These are phyloP conservation scores for Phyllosticta citribraziliensis DNA, from an alignment of 2,329 filamentous ascomycete species.

Conservation along the genomic window DNA sequence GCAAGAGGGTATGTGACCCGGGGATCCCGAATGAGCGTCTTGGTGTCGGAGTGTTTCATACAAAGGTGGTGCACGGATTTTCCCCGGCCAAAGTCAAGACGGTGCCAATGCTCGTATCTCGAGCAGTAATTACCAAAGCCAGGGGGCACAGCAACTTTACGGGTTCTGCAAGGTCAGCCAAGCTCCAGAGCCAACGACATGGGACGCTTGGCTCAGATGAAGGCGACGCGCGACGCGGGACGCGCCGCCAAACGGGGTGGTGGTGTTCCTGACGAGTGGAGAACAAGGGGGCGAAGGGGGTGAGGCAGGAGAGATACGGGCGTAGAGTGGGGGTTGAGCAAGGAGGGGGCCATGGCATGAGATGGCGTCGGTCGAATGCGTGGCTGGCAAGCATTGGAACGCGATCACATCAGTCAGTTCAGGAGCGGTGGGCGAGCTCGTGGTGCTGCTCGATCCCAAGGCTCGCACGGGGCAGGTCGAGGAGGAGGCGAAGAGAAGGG, in stretches of 20 bases:
- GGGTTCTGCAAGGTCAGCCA: neutral
- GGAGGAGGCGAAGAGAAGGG: neutral
- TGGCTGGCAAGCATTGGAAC: neutral
- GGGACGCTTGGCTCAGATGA: neutral
- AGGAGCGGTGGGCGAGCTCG: neutral
- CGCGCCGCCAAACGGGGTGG: neutral
- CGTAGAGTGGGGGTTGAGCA: neutral
- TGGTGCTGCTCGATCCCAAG: neutral
- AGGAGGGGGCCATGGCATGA: neutral
- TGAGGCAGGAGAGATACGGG: neutral
- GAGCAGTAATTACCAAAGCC: neutral
- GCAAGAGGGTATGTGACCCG: neutral
- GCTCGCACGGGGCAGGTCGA: neutral
- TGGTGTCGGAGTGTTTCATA: neutral
- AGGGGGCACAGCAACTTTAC: neutral
- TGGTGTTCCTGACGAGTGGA: neutral
- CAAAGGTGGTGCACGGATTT: neutral
- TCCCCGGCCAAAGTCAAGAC: neutral
- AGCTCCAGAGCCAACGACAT: neutral
- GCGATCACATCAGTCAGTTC: neutral
- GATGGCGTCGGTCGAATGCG: neutral
- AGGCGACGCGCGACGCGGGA: neutral
- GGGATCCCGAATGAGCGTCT: neutral
- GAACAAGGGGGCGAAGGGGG: neutral
- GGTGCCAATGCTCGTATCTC: too few species aligned